Conservation (phyloP, 2,329 filamentous ascomycete genomes). For the Fusarium neocosmosporiellum region DNA sequence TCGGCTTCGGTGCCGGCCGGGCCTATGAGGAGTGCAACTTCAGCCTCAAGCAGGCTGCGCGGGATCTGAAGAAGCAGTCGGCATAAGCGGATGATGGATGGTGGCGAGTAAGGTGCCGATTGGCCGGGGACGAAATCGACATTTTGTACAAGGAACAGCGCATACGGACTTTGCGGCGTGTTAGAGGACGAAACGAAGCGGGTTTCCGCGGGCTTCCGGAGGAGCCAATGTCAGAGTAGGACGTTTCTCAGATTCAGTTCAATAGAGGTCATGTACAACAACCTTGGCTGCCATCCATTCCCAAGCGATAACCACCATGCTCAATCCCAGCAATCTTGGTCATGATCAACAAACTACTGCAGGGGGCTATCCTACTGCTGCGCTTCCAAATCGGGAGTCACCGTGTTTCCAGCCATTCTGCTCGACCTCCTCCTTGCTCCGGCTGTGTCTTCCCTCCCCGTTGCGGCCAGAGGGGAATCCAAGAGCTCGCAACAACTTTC, state of each 20-base stretch:
- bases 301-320: constrained; percentile 7
- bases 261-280: constrained; percentile 52
- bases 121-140: constrained; percentile 4
- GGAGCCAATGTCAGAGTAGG: constrained; percentile 43
- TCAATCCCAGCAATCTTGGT: neutral
- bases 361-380: constrained; percentile 20
- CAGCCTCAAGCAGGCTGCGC: constrained; percentile 72
- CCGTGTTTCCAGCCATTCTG: constrained; percentile 8
- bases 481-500: constrained; percentile 32
- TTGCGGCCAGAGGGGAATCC: constrained; percentile 37
- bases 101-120: neutral
- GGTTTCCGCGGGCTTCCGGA: constrained; percentile 36
- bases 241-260: constrained; percentile 44
- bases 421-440: constrained; percentile 28
- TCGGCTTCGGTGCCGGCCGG: constrained; percentile 94
- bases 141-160: constrained; percentile 36
- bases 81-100: constrained; percentile 47
- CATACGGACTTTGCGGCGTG: constrained; percentile 42
- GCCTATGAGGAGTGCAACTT: constrained; percentile 99
- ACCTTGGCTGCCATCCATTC: constrained; percentile 15
- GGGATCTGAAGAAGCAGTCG: constrained; percentile 65
- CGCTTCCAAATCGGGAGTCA: constrained; percentile 25
- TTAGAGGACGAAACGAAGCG: constrained; percentile 32
- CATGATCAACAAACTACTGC: neutral
- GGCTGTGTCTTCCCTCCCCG: constrained; percentile 33